These are phyloP conservation scores for Russula earlei DNA, from an alignment of 768 basidiomycete species.

Conservation along the genomic window DNA sequence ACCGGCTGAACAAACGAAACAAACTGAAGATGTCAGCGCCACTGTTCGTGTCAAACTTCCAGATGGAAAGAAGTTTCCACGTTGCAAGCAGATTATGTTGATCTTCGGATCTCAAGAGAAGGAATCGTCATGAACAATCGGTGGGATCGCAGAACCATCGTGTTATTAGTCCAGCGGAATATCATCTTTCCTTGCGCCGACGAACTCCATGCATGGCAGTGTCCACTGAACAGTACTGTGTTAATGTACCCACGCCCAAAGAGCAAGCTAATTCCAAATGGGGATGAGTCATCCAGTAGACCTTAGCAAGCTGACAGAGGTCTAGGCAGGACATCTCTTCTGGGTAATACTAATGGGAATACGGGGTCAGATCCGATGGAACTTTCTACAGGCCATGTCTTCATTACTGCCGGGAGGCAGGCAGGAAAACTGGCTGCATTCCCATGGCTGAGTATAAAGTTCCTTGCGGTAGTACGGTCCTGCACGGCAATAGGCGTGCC, in stretches of 20 bases:
- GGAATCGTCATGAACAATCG: not conserved
- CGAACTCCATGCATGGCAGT: not conserved
- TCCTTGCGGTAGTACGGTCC: not conserved
- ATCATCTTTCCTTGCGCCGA: not conserved
- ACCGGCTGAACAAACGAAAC: not conserved
- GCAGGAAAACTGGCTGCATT: conserved; percentile 2
- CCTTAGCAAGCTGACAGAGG: not conserved
- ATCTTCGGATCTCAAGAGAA: not conserved
- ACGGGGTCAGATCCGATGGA: not conserved
- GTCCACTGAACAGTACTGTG: no score
- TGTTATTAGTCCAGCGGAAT: not conserved
- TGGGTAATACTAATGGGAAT: not conserved
- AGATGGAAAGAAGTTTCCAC: not conserved
- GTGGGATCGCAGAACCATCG: not conserved
- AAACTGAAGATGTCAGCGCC: not conserved
- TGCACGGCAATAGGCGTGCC: not conserved
- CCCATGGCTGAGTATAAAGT: not conserved
- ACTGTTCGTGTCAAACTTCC: not conserved
- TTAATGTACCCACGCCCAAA: not conserved
- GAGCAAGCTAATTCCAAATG: not conserved
- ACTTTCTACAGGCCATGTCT: conserved; percentile 1
- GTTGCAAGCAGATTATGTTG: not conserved
- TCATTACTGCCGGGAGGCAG: not conserved
- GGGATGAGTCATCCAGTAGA: not conserved
- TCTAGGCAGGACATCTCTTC: not conserved